A percentile compares a stretch with the other conserved stretches of the same genome.
Evolutionary conservation across 169 alveolate species (phyloP).

Genomic region (Neospora caninum): DNA sequence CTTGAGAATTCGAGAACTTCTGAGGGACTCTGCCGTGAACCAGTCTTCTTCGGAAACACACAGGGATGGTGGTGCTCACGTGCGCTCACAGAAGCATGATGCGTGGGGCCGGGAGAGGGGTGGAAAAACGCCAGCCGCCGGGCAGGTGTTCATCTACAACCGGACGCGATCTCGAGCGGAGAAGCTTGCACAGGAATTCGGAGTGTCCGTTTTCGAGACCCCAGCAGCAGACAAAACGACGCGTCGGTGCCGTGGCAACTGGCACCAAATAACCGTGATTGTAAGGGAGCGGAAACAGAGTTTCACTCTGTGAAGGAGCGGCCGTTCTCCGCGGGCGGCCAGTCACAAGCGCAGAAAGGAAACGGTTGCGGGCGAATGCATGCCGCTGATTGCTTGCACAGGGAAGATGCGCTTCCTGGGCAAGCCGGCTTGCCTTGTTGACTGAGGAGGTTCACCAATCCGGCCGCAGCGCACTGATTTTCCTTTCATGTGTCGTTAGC

Average conservation of each 20-base stretch:
- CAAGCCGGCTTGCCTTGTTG: no score
- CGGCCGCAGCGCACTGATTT: no score
- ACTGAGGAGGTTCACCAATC: no score
- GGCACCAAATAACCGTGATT: background rate
- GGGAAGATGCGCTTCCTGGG: no score
- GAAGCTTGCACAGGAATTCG: background rate
- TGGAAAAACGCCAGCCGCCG: background rate
- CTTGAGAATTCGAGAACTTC: background rate
- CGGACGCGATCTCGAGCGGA: background rate
- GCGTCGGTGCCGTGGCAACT: background rate
- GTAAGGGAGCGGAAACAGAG: background rate
- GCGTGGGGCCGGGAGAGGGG: background rate
- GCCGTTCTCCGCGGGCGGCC: no score
- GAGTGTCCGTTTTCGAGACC: background rate
- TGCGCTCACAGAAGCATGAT: background rate
- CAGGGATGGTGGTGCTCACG: background rate
- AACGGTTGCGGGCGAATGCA: no score
- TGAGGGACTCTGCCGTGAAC: background rate
- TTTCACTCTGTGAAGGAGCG: no score
- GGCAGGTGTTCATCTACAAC: slow-evolving; percentile 12
- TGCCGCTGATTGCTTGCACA: no score
- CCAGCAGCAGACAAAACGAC: background rate
- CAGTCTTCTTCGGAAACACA: background rate
- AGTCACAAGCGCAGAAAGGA: no score
- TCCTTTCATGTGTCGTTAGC: no score